A percentile compares a stretch with the other conserved stretches of the same genome.
Conservation (phyloP, 345 rosid genomes). For the Dimocarpus longan region DNA sequence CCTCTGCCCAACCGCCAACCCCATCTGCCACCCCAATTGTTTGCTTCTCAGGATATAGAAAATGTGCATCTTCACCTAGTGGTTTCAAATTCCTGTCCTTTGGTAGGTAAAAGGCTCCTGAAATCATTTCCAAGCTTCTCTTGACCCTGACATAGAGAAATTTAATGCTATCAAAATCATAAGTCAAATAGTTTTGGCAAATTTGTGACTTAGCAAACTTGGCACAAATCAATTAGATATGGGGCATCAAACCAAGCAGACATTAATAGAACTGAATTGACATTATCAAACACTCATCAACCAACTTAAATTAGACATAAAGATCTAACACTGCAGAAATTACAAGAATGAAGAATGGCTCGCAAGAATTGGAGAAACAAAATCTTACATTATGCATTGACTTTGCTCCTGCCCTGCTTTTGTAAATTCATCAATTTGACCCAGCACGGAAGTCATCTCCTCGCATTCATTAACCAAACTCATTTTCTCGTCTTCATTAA, state of each 20-base stretch:
- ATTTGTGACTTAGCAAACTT: neutral
- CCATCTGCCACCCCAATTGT: neutral
- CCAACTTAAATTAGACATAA: too few relatives aligned
- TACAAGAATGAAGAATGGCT: neutral
- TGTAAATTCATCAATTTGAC: neutral
- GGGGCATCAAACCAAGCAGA: neutral
- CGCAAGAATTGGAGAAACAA: neutral
- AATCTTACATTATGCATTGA: neutral
- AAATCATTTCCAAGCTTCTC: neutral
- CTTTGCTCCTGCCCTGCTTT: neutral
- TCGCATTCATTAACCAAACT: neutral
- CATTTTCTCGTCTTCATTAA: too few relatives aligned
- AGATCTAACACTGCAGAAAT: neutral
- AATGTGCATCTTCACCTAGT: neutral
- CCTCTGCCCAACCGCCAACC: neutral
- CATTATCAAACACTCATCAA: neutral
- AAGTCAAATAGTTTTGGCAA: neutral
- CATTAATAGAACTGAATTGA: too few relatives aligned
- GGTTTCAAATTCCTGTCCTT: neutral
- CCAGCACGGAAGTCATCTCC: neutral
- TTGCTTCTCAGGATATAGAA: neutral
- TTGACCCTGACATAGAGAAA: neutral
- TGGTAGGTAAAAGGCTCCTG: neutral
- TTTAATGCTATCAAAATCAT: too few relatives aligned
- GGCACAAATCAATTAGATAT: neutral